Percentiles rank a stretch among this genome's conserved stretches.
Evolutionary conservation across 2,329 filamentous ascomycete species (phyloP).

Genomic region (Fusarium chaquense): DNA sequence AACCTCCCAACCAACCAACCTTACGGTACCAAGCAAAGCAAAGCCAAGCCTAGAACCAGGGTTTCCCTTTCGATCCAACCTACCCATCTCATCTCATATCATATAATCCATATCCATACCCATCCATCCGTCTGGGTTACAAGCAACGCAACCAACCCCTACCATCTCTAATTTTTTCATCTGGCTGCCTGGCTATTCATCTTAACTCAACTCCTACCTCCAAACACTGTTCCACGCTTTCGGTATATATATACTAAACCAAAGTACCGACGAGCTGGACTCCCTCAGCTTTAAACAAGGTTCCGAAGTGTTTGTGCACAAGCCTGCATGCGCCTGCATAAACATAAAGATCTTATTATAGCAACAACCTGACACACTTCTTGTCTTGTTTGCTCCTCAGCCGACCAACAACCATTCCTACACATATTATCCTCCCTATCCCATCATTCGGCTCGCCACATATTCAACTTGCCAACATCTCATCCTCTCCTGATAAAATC

Average conservation of each 20-base stretch:
- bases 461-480: not conserved
- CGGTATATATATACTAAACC: not conserved
- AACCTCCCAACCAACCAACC: not conserved
- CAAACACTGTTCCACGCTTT: not conserved
- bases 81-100: conserved; percentile 9
- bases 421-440: conserved; percentile 2
- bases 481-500: not conserved
- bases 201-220: not conserved
- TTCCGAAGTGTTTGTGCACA: conserved; percentile 31
- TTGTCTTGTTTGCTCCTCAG: conserved; percentile 29
- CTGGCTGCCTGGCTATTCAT: not conserved
- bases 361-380: conserved; percentile 38
- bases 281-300: conserved; percentile 32
- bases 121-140: conserved; percentile 31
- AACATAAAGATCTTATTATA: conserved; percentile 23
- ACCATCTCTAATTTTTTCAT: conserved; percentile 18
- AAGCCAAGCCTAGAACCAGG: conserved; percentile 19
- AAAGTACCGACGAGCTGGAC: conserved; percentile 35
- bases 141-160: conserved; percentile 10
- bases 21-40: not conserved
- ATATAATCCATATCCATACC: conserved; percentile 15
- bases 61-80: conserved; percentile 25
- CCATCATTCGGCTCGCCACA: conserved; percentile 17
- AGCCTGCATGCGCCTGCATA: conserved; percentile 25
- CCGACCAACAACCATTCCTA: conserved; percentile 20